Evolutionary conservation across 495 filamentous ascomycete genomes (phyloP), one percentile per base, ranked within the genome.

Genomic region (Podospora pseudocomata): DNA sequence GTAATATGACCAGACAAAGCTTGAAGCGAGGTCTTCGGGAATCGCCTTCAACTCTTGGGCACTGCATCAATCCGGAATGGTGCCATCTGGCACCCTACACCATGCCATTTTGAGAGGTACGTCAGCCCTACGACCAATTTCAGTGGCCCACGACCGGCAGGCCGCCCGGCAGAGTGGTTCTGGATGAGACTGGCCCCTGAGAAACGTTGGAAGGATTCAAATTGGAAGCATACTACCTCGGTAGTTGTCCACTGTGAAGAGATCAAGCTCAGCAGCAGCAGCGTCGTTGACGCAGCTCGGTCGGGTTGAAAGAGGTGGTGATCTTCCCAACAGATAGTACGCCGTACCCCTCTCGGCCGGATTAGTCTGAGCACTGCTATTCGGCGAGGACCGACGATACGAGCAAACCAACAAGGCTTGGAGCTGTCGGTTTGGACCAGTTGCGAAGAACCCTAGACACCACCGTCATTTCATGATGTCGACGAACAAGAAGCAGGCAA

Each of bases 81-180:
- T 28, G 5, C 30, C 26, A 49, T 49, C 39, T 32, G 60, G 23
- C 18, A 28, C 30, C 23, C 60, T 62, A 32, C 39, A 16, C 60
- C 27, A 28, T 62, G 27, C 60, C 60, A 30, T 18, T 62, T 62
- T 30, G 23, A 39, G 63, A 56, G 39, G 53, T 65, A 44, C 53
- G 30, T 69, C 67, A 69, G 67, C 67, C 67, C 63, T 69, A 69
- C 63, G 58, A 60, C 23, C 58, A 27, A 15, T 19, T 32, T 49
- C 28, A 58, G 60, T 53, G 66, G 66, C 66, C 66, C 53, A 39
- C 54, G 30, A 58, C 60, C 30, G 30, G 61, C 30, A 55, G 26
- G 44, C 56, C 60, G 60, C 60, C 60, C 60, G 23, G 60, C 60
- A 62, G 26, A 30, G 7, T 19, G 60, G 27, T 28, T 5, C 23